Evolutionary conservation across 345 rosid species (phyloP).

Genomic region (Clausena lansium): DNA sequence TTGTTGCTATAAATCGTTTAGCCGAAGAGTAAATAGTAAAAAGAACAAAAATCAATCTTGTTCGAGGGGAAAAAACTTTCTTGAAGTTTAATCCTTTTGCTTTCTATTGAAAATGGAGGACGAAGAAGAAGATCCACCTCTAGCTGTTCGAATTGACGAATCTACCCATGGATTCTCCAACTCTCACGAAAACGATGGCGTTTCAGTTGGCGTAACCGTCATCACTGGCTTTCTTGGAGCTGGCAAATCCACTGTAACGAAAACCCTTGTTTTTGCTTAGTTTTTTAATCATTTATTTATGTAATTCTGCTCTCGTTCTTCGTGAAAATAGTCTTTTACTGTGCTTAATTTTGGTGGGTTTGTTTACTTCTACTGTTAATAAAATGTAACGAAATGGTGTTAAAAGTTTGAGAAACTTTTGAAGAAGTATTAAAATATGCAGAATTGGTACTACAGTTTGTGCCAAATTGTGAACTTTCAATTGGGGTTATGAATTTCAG

Average conservation of each 20-base stretch:
- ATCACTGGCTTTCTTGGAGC: constrained; percentile 96
- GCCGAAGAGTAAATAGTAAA: too few species aligned
- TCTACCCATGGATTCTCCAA: background rate
- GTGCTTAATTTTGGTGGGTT: background rate
- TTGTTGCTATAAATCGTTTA: too few species aligned
- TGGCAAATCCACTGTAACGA: constrained; percentile 85
- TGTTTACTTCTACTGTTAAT: background rate
- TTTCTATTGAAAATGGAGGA: constrained; percentile 40
- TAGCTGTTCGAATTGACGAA: constrained; percentile 52
- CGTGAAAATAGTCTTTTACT: background rate
- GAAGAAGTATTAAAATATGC: background rate
- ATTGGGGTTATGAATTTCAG: constrained; percentile 29
- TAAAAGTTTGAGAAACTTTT: background rate
- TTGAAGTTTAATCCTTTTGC: background rate
- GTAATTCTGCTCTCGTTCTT: background rate
- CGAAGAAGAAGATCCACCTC: constrained; percentile 70
- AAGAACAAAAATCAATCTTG: background rate
- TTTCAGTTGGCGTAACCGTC: constrained; percentile 73
- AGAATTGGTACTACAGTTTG: background rate
- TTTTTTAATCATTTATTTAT: too few species aligned
- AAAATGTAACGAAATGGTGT: background rate
- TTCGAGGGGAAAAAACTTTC: background rate
- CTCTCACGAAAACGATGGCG: constrained; percentile 20
- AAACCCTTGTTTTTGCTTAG: background rate
- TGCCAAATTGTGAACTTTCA: background rate